Base-by-base conservation (phyloP, 1,139 yeast genomes). In the Suhomyces taliae region DNA sequence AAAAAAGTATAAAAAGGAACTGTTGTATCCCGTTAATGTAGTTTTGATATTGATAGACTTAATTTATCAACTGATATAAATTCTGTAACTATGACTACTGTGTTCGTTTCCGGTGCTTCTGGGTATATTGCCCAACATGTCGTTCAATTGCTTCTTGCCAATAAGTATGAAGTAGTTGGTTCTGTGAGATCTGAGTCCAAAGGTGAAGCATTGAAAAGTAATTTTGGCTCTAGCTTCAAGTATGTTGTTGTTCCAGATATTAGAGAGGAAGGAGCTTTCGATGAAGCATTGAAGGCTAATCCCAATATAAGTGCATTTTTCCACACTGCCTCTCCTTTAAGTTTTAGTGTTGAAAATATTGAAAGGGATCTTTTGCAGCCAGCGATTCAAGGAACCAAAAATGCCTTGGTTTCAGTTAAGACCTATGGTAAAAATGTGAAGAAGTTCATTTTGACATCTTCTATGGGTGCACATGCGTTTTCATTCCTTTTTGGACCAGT, bases 91-190 rank as follows among this genome's bases (percentile, higher is more conserved):
- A 29, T 29, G 32, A 29, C 32, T 3, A 11, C 50, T 26, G 69
- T 69, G 11, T 67, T 70, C 45, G 66, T 73, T 8, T 62, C 76
- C 6, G 78, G 78, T 12, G 77, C 74, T n/a, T 61, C 72, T 41
- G 76, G 77, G 4, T 71, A 62, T 50, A 65, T 72, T 46, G 76
- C 76, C n/a, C 64, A 62, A 42, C 67, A 68, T 45, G 54, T 67
- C 8, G 56, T 64, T 35, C 55, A 63, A 47, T 50, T 53, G 14
- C 61, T 71, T 29, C 42, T 70, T 24, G 53, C 53, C 4, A 49
- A 61, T 27, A 66, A 65, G 4, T 69, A 70, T 55, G 48, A 51
- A 14, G 76, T 72, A 2, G 55, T 69, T 15, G 76, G 75, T 6
- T 54, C 73, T 1, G 76, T 69, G n/a, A 62, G 78, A 56, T 58